phyloP scores from a whole-genome alignment of 257 asterid species.

The Scutellaria barbata region DNA sequence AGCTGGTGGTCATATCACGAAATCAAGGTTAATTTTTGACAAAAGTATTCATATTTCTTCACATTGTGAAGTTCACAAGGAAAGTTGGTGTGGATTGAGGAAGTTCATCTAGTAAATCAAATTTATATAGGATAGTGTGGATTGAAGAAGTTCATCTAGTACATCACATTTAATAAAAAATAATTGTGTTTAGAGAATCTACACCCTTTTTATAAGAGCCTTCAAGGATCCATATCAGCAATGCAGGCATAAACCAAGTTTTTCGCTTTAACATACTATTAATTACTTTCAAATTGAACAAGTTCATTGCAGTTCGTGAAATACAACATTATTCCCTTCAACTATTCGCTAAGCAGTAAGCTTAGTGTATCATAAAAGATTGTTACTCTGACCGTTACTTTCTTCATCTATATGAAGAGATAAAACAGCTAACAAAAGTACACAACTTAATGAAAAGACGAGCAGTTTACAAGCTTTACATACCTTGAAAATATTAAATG shows the following conservation, averaged over 20 bases:
- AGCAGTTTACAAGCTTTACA: constrained; percentile 10
- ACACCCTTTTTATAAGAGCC: constrained; percentile 20
- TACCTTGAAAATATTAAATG: constrained; percentile 56
- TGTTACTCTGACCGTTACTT: constrained; percentile 7
- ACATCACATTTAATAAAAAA: neutral
- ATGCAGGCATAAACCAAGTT: neutral
- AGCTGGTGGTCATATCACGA: neutral
- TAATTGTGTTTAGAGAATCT: constrained; percentile 1
- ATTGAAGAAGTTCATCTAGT: too few species aligned
- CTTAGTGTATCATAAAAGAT: neutral
- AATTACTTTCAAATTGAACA: constrained; percentile 21
- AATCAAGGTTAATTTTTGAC: constrained; percentile 19
- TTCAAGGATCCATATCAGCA: constrained; percentile 3
- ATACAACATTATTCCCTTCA: constrained; percentile 19
- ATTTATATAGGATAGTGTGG: too few species aligned
- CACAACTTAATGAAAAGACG: constrained; percentile 8
- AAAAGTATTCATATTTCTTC: constrained; percentile 7
- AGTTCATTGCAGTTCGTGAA: constrained; percentile 22
- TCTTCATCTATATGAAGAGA: constrained; percentile 25
- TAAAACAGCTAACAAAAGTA: constrained; percentile 19
- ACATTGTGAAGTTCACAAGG: too few species aligned
- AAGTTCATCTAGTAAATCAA: neutral
- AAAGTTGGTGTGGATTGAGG: constrained; percentile 1
- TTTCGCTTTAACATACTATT: constrained; percentile 19
- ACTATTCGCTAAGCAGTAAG: constrained; percentile 14